Percentiles rank a stretch among this genome's conserved stretches.
These are phyloP conservation scores for Uronychia setigera DNA, from an alignment of 73 alveolate species.

Conservation along the genomic window DNA sequence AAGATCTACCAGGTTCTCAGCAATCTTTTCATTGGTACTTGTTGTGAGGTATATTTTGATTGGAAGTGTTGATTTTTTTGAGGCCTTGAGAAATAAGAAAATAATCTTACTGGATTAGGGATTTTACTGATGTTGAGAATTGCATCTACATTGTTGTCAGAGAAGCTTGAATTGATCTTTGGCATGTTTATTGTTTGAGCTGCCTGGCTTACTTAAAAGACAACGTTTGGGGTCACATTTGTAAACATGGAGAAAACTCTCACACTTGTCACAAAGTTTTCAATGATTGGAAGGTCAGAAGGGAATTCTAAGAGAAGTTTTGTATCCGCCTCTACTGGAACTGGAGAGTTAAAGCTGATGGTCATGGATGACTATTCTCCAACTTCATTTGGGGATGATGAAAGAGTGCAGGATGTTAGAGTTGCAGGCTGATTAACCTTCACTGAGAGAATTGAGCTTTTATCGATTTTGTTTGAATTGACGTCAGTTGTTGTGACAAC, in stretches of 20 bases:
- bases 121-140: neutral
- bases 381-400: neutral
- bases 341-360: neutral
- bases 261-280: neutral
- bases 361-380: neutral
- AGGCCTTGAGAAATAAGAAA: neutral
- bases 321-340: neutral
- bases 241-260: neutral
- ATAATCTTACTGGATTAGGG: neutral
- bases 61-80: neutral
- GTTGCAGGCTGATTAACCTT: neutral
- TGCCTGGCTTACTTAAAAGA: neutral
- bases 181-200: neutral
- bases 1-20: neutral
- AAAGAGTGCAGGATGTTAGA: neutral
- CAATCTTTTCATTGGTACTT: neutral
- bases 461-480: neutral
- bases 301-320: neutral
- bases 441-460: neutral
- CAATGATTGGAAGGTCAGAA: neutral
- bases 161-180: neutral
- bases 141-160: neutral
- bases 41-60: neutral
- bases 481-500: neutral
- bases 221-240: neutral